phyloP scores from a whole-genome alignment of 805 yeast genomes.

The Candida silvatica region DNA sequence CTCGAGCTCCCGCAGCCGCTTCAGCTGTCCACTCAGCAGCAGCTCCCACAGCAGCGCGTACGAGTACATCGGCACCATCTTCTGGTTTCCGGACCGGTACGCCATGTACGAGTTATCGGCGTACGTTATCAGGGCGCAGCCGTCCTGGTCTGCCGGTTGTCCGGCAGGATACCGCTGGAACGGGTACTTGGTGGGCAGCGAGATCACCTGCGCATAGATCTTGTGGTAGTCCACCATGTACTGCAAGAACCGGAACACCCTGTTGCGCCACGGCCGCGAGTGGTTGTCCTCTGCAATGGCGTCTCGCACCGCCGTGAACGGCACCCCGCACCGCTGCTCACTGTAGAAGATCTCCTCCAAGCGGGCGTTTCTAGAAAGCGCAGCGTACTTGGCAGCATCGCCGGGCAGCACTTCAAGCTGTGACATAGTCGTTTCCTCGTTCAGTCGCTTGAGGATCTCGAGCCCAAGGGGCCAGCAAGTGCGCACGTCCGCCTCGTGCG shows the following conservation, averaged over 20 bases:
- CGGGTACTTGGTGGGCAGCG: neutral
- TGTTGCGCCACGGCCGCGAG: neutral
- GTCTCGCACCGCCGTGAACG: too few species aligned
- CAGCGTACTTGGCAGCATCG: neutral
- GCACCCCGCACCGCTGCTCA: too few species aligned
- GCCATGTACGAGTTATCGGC: neutral
- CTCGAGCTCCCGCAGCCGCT: conserved; percentile 25
- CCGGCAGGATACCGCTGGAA: neutral
- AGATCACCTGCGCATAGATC: neutral
- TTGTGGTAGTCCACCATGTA: neutral
- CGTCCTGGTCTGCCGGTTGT: too few species aligned
- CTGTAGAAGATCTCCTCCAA: neutral
- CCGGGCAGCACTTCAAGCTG: too few species aligned
- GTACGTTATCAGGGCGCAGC: too few species aligned
- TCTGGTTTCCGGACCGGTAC: conserved; percentile 25
- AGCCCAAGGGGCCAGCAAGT: conserved; percentile 58
- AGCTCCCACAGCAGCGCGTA: conserved; percentile 34
- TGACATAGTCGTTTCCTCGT: too few species aligned
- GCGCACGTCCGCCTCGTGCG: conserved; percentile 42
- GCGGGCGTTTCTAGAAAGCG: too few species aligned
- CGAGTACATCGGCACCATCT: conserved; percentile 32
- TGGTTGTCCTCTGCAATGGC: neutral
- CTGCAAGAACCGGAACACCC: neutral
- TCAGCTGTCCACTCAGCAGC: conserved; percentile 27
- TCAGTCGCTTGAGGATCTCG: conserved; percentile 34